Conservation (phyloP, 163 green algal genomes). For the Chlorella variabilis region DNA sequence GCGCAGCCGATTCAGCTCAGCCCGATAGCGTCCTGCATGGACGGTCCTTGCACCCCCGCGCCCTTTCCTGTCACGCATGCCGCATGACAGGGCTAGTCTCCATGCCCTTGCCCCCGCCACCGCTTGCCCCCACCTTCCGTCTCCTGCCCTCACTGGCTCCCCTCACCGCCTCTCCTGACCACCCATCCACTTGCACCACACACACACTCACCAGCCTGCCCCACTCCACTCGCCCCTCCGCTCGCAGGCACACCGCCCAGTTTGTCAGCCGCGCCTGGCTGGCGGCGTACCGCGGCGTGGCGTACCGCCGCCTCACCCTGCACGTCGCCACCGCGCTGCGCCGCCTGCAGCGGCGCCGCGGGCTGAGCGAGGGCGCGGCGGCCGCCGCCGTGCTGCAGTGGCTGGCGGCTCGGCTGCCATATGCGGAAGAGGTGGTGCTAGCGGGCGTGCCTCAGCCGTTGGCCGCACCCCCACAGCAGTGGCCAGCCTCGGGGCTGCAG, state of each 20-base stretch:
- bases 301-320: background rate
- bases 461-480: background rate
- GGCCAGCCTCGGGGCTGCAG: too few relatives aligned
- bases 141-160: background rate
- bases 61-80: too few relatives aligned
- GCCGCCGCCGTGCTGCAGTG: background rate
- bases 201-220: too few relatives aligned
- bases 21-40: too few relatives aligned
- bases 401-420: constrained; percentile 6
- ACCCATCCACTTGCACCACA: background rate
- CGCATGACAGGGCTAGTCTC: too few relatives aligned
- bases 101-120: background rate
- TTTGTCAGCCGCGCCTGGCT: constrained; percentile 4
- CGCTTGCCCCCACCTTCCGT: background rate
- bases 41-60: too few relatives aligned
- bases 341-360: background rate
- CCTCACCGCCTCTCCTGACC: too few relatives aligned
- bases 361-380: background rate
- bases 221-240: background rate
- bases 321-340: constrained; percentile 11
- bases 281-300: constrained; percentile 5
- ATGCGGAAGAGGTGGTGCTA: background rate
- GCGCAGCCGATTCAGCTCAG: too few relatives aligned
- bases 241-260: constrained; percentile 11
- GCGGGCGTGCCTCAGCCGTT: background rate